Conservation (phyloP, 164 flowering plant species). For the Sedum album region DNA sequence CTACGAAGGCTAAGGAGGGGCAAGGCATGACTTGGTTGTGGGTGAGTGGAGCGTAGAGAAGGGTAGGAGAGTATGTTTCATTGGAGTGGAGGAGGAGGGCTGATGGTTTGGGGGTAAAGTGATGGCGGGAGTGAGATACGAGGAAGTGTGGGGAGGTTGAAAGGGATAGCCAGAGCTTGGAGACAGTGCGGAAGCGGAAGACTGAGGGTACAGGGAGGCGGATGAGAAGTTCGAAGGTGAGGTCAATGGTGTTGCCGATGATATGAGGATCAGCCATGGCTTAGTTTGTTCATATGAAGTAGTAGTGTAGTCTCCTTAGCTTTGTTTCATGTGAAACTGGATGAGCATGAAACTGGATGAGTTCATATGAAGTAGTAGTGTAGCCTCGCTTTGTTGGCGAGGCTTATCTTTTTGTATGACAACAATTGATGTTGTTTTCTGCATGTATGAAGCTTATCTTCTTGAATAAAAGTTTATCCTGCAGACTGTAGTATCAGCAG, state of each 20-base stretch:
- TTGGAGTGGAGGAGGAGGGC: slow-evolving; percentile 6
- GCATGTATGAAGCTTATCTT: background rate
- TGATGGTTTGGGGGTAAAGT: background rate
- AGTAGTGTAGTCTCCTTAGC: too few relatives aligned
- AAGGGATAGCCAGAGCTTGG: background rate
- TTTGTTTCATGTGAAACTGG: too few relatives aligned
- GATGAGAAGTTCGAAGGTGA: slow-evolving; percentile 1
- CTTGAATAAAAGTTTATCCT: background rate
- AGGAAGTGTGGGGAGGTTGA: background rate
- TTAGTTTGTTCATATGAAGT: too few relatives aligned
- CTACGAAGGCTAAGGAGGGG: background rate
- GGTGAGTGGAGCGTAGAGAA: slow-evolving; percentile 6
- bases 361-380: too few relatives aligned
- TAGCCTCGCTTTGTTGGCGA: too few relatives aligned
- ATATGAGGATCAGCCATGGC: background rate
- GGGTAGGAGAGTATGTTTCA: background rate
- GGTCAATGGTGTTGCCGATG: slow-evolving; percentile 2
- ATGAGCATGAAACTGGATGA: too few relatives aligned
- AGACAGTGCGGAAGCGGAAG: slow-evolving; percentile 5
- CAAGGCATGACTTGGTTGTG: background rate
- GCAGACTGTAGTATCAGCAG: too few relatives aligned
- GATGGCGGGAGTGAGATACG: slow-evolving; percentile 2
- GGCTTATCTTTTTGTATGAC: background rate
- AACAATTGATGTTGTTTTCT: background rate
- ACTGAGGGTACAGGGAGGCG: slow-evolving; percentile 1